These are phyloP conservation scores for Eutrema salsugineum DNA, from an alignment of 441 rosid genomes.

Conservation along the genomic window DNA sequence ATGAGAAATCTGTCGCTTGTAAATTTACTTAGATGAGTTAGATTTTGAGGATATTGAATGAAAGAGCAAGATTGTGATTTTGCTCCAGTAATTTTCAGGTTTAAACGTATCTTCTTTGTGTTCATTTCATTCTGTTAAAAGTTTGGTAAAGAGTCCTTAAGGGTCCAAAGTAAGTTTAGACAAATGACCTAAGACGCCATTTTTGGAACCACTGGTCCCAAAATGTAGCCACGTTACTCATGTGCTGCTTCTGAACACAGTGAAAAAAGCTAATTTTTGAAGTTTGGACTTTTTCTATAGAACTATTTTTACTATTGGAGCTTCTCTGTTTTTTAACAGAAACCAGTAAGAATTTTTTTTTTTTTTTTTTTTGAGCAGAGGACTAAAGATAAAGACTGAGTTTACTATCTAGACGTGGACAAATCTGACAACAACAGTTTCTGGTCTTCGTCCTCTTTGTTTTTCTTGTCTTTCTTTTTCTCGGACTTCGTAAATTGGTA, in stretches of 20 bases:
- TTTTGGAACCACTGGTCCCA: conserved; percentile 21
- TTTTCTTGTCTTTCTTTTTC: conserved; percentile 21
- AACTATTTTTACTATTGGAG: conserved; percentile 5
- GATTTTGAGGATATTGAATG: background rate
- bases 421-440: conserved; percentile 27
- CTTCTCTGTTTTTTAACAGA: conserved; percentile 21
- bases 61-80: background rate
- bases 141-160: background rate
- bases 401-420: conserved; percentile 21
- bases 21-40: background rate
- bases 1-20: background rate
- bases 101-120: background rate
- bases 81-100: background rate
- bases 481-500: conserved; percentile 17
- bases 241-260: conserved; percentile 25
- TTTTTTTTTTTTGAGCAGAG: background rate
- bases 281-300: conserved; percentile 9
- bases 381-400: conserved; percentile 33
- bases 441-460: conserved; percentile 31
- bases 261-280: conserved; percentile 9
- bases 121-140: background rate
- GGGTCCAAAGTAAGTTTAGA: background rate
- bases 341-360: conserved; percentile 5
- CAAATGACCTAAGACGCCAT: conserved; percentile 14
- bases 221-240: conserved; percentile 20